These are phyloP conservation scores for Fusarium odoratissimum DNA, from an alignment of 2,329 filamentous ascomycete species.

Conservation along the genomic window DNA sequence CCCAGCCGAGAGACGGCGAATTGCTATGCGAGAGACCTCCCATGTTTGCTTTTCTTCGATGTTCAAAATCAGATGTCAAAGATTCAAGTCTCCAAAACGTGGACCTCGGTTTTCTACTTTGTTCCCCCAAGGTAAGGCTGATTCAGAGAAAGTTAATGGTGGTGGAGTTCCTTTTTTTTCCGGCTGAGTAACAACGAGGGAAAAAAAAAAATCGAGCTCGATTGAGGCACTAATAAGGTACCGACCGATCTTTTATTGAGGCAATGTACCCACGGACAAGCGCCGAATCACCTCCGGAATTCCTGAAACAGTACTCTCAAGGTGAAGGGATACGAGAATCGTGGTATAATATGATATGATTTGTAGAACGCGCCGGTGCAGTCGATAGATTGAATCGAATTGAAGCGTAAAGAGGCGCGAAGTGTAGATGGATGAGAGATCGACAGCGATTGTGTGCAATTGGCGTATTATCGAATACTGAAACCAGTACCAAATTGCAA, in stretches of 20 bases:
- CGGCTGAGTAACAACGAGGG: constrained; percentile 40
- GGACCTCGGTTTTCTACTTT: background rate
- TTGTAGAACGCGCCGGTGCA: background rate
- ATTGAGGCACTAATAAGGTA: constrained; percentile 32
- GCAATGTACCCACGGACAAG: constrained; percentile 32
- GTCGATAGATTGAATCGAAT: background rate
- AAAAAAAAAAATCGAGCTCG: constrained; percentile 26
- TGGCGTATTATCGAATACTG: background rate
- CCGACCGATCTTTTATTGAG: background rate
- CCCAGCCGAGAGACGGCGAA: constrained; percentile 69
- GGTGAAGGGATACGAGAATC: background rate
- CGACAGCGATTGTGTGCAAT: background rate
- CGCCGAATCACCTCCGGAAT: constrained; percentile 28
- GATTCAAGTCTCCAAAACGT: background rate
- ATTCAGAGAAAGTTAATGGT: constrained; percentile 1
- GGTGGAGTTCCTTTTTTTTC: constrained; percentile 39
- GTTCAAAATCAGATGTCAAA: background rate
- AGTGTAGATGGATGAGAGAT: background rate
- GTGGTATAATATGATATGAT: background rate
- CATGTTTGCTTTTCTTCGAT: constrained; percentile 40
- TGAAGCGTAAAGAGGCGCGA: background rate
- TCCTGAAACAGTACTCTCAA: constrained; percentile 9
- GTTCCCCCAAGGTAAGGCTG: background rate
- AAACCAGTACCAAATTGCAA: background rate
- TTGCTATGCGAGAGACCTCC: constrained; percentile 51